Base-by-base conservation (phyloP, 345 rosid genomes). In the Populus nigra region DNA sequence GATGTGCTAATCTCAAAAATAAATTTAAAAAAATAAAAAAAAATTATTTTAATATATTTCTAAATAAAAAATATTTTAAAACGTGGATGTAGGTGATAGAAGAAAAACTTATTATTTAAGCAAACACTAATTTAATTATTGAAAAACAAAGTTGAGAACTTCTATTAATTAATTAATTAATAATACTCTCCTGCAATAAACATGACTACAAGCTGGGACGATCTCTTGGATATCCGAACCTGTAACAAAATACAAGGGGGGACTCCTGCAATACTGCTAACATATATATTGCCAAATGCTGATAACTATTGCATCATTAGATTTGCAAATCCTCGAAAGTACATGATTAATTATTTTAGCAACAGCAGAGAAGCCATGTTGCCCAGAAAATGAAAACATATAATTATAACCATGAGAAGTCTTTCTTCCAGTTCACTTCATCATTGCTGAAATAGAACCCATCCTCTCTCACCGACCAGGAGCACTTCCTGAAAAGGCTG, bases 401-500 rank as follows among this genome's bases (percentile, higher is more conserved):
- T 23, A 33, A 77, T 20, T 36, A 77, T 1, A 38, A 61, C 98
- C 98, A 94, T 27, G 90, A 81, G 75, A 93, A 93, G 63, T 94
- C 97, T 72, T 93, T 91, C 81, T 83, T 88, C 98, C 98, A 93
- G 53, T 84, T 88, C 8, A 90, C 84, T 82, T 93, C 97, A 78
- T 94, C 97, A 72, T 62, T 88, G 71, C 97, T 93, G 77, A 93
- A 94, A 81, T 93, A 94, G 76, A 93, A 90, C 0, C 97, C 97
- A 77, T 94, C 95, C 83, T 94, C 97, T 66, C 85, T 91, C 8
- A 94, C 95, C 35, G 91, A 83, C 98, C 98, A 94, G 12, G 90
- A 93, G 65, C 98, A 94, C 73, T 78, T 93, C 85, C 86, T 88
- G n/a, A 85, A 72, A 57, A 79, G 82, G 45, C 88, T 84, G 77